Conservation (phyloP, 106 monocot genomes). For the Dioscorea alata region DNA sequence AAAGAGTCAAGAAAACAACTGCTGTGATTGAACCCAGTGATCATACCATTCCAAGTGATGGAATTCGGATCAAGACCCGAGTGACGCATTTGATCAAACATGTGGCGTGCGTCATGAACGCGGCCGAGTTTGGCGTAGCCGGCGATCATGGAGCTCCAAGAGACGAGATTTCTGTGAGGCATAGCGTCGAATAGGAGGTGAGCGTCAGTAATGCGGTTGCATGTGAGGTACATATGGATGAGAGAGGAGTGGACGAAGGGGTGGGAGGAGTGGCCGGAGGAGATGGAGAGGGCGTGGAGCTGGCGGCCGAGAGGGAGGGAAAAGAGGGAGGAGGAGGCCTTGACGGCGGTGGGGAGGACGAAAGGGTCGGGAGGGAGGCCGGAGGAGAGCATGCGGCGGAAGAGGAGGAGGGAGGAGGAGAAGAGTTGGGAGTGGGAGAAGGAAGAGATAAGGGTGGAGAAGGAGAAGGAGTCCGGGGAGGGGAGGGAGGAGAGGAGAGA, state of each 20-base stretch:
- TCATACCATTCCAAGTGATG: slow-evolving; percentile 69
- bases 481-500: slow-evolving; percentile 21
- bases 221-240: slow-evolving; percentile 54
- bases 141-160: slow-evolving; percentile 54
- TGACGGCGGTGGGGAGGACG: slow-evolving; percentile 56
- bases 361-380: slow-evolving; percentile 33
- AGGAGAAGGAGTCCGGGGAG: slow-evolving; percentile 23
- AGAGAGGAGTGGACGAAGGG: slow-evolving; percentile 59
- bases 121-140: slow-evolving; percentile 24
- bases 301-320: slow-evolving; percentile 22
- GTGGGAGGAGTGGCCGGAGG: slow-evolving; percentile 24
- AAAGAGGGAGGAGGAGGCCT: slow-evolving; percentile 28
- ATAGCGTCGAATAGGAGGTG: slow-evolving; percentile 42
- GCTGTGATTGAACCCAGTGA: slow-evolving; percentile 51
- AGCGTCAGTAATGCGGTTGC: slow-evolving; percentile 25
- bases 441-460: slow-evolving; percentile 40
- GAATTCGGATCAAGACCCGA: slow-evolving; percentile 42
- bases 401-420: slow-evolving; percentile 22
- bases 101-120: slow-evolving; percentile 5
- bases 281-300: slow-evolving; percentile 40
- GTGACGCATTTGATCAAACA: slow-evolving; percentile 35
- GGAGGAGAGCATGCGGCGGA: slow-evolving; percentile 22
- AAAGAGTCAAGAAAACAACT: slow-evolving; percentile 26
- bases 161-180: slow-evolving; percentile 34
- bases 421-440: slow-evolving; percentile 10